Evolutionary conservation across 139 green algal species (phyloP), one percentile per base, ranked within the genome.

Genomic region (Picochlorum sp.): DNA sequence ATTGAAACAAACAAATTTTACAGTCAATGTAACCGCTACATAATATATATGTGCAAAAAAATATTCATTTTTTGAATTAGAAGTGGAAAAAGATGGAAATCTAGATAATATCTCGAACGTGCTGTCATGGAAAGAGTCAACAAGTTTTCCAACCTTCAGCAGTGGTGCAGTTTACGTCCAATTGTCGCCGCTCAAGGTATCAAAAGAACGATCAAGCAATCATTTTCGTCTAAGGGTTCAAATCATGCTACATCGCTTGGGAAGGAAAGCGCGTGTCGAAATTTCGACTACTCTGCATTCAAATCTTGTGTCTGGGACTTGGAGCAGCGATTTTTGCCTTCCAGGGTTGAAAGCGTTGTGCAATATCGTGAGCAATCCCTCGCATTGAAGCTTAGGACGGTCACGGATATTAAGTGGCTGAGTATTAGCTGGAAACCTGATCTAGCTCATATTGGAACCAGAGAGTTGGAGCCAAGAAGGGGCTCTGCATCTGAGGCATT

Each of bases 351-450:
- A 34, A 68, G 89, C 73, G 75, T 85, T 0, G 49, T 89, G 8
- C 86, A 90, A 78, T 60, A 73, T 7, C 75, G 82, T 23, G 61
- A 66, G 24, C 66, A 80, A 38, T 80, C 75, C 9, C 58, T 93
- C 5, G 71, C 71, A 21, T 52, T 91, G 18, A 65, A 70, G 8
- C 68, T 90, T 45, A 69, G 80, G 28, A 82, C 70, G 0, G 38
- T 78, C 0, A 14, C 71, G 4, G 30, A 30, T 3, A 54, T 63
- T 24, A 75, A 65, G 50, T 93, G 86, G 86, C 69, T 95, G 69
- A 78, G 86, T 44, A 61, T 95, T 4, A 79, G 65, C 45, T 94
- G 85, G 85, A 79, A 95, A 68, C 76, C 82, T 10, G 49, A 56
- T 8, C 76, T 69, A 20, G 82, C 70, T 16, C 60, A 71, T 63